phyloP scores from a whole-genome alignment of 805 yeast genomes.

The Zygosaccharomyces bailii region DNA sequence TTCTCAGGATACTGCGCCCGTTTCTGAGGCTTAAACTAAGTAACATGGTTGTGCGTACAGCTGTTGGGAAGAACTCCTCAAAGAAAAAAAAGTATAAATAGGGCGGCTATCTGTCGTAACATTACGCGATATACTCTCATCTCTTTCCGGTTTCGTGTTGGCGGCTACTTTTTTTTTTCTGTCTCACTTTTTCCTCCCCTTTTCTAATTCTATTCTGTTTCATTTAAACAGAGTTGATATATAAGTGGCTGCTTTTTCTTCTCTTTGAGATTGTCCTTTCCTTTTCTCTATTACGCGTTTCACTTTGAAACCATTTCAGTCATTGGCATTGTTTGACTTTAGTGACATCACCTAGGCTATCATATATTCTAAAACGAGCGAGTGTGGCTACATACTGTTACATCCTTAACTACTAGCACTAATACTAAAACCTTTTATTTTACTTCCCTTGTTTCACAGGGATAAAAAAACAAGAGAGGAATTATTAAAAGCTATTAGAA shows the following conservation, averaged over 20 bases:
- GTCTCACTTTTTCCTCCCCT: neutral
- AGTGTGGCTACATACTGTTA: neutral
- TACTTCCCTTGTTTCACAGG: neutral
- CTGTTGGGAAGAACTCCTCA: slow-evolving; percentile 1
- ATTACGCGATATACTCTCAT: neutral
- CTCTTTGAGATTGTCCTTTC: slow-evolving; percentile 2
- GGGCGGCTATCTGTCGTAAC: slow-evolving; percentile 7
- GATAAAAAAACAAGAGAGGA: neutral
- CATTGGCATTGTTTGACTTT: neutral
- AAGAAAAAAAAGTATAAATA: slow-evolving; percentile 5
- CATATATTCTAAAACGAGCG: neutral
- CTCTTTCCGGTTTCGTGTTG: slow-evolving; percentile 1
- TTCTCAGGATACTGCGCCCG: too few relatives aligned
- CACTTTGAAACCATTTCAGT: neutral
- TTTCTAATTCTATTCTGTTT: neutral
- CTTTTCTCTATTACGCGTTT: neutral
- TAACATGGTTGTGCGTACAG: neutral
- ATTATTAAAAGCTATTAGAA: neutral
- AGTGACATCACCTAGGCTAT: neutral
- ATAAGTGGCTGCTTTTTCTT: neutral
- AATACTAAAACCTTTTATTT: neutral
- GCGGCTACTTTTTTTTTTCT: slow-evolving; percentile 2
- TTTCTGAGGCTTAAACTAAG: slow-evolving; percentile 1
- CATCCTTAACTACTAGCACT: neutral
- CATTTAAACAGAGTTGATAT: neutral